Conservation (phyloP, 2,329 filamentous ascomycete genomes). For the Parascedosporium putredinis region DNA sequence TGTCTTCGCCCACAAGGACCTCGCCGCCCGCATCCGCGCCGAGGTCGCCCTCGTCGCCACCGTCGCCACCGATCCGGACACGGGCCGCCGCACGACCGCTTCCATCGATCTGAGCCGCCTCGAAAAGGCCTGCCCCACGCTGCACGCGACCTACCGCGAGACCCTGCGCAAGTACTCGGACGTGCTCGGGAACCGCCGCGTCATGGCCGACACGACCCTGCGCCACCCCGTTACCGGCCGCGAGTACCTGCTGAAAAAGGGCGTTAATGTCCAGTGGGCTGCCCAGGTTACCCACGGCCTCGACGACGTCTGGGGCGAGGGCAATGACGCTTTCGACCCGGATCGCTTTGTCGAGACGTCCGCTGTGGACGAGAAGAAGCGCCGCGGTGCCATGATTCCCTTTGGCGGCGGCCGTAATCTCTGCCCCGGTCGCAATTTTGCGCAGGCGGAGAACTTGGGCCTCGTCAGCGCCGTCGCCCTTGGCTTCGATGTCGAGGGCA, state of each 20-base stretch:
- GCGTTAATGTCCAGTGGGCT: constrained; percentile 18
- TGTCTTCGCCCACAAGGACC: constrained; percentile 18
- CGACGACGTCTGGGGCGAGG: constrained; percentile 25
- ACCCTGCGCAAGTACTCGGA: constrained; percentile 28
- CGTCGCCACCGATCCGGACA: constrained; percentile 3
- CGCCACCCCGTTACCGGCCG: constrained; percentile 14
- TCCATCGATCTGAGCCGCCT: constrained; percentile 24
- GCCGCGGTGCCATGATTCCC: constrained; percentile 17
- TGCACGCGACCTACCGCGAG: constrained; percentile 33
- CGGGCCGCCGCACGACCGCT: constrained; percentile 10
- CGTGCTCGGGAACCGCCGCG: constrained; percentile 25
- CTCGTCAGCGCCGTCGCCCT: constrained; percentile 14
- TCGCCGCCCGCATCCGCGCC: constrained; percentile 17
- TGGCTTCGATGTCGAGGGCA: constrained; percentile 16
- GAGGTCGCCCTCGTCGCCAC: constrained; percentile 19
- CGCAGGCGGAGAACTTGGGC: constrained; percentile 19
- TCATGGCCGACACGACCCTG: constrained; percentile 26
- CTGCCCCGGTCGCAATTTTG: constrained; percentile 22
- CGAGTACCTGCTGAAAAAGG: constrained; percentile 17
- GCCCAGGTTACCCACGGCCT: constrained; percentile 36
- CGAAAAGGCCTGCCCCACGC: constrained; percentile 26
- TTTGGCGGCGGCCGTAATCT: constrained; percentile 23
- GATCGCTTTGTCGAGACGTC: constrained; percentile 34
- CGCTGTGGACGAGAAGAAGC: constrained; percentile 13
- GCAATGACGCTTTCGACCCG: constrained; percentile 34